Evolutionary conservation across 345 rosid species (phyloP).

Genomic region (Sisymbrium irio): DNA sequence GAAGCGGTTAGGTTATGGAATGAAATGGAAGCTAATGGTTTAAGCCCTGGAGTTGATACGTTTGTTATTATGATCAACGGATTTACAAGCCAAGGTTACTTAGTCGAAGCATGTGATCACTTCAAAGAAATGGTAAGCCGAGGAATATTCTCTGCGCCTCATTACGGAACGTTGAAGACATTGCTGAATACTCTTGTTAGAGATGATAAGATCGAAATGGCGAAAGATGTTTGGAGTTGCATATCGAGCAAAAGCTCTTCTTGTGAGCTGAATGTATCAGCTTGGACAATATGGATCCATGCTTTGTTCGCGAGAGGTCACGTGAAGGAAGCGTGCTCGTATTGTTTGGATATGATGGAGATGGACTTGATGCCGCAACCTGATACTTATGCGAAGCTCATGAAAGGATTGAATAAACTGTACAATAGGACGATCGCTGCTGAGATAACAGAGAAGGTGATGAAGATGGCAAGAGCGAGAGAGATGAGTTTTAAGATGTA

Average conservation of each 20-base stretch:
- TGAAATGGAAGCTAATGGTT: constrained; percentile 67
- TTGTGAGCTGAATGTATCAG: constrained; percentile 73
- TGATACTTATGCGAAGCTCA: constrained; percentile 83
- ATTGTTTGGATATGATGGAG: constrained; percentile 92
- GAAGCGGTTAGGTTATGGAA: constrained; percentile 69
- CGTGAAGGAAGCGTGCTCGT: constrained; percentile 89
- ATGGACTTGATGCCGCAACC: constrained; percentile 86
- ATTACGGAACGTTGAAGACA: constrained; percentile 72
- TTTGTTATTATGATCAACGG: constrained; percentile 78
- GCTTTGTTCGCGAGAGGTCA: constrained; percentile 67
- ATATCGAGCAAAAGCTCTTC: constrained; percentile 51
- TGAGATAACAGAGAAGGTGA: constrained; percentile 92
- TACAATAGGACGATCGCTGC: constrained; percentile 80
- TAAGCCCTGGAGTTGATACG: constrained; percentile 77
- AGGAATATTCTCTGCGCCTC: constrained; percentile 74
- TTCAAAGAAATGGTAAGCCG: constrained; percentile 84
- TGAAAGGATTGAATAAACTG: constrained; percentile 79
- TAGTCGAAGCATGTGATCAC: constrained; percentile 67
- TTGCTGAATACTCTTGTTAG: constrained; percentile 69
- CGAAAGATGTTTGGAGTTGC: constrained; percentile 82
- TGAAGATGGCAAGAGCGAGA: constrained; percentile 86
- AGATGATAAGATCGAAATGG: constrained; percentile 74
- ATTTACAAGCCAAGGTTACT: constrained; percentile 57
- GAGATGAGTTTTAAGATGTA: constrained; percentile 82
- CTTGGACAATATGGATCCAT: constrained; percentile 98